Conservation (phyloP, 2,329 filamentous ascomycete genomes). For the Neurospora sp. region DNA sequence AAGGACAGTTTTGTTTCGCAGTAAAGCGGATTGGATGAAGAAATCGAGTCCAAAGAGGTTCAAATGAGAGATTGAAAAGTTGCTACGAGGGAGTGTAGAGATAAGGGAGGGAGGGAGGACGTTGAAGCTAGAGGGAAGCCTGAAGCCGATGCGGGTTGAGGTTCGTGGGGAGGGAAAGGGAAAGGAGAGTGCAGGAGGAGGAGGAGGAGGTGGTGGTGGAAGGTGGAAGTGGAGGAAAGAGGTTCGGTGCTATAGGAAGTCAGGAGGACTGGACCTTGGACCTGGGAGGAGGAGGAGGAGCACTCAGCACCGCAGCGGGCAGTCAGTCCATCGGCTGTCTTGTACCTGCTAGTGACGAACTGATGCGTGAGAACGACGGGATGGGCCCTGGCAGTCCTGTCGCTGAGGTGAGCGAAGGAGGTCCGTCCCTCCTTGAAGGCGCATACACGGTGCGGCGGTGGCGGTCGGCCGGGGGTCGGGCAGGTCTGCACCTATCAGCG, state of each 20-base stretch:
- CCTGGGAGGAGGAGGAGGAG: not conserved
- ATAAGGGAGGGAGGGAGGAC: slow-evolving; percentile 9
- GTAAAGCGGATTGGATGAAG: slow-evolving; percentile 1
- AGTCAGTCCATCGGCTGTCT: not conserved
- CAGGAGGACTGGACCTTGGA: not conserved
- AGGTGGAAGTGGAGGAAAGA: slow-evolving; percentile 8
- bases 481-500: not conserved
- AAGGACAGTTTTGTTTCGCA: slow-evolving; percentile 11
- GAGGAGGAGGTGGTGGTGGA: slow-evolving; percentile 15
- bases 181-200: slow-evolving; percentile 17
- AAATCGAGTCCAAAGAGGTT: slow-evolving; percentile 17
- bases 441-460: not conserved
- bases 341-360: not conserved
- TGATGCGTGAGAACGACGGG: not conserved
- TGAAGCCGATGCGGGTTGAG: slow-evolving; percentile 8
- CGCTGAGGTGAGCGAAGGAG: not conserved
- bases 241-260: not conserved
- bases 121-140: slow-evolving; percentile 10
- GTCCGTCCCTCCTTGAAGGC: not conserved
- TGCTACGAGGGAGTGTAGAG: slow-evolving; percentile 15
- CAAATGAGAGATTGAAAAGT: slow-evolving; percentile 19
- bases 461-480: not conserved
- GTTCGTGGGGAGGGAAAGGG: slow-evolving; percentile 9
- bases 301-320: not conserved
- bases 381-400: not conserved